Conservation (phyloP, 768 basidiomycete species). For the Boletus tomentosulus region DNA sequence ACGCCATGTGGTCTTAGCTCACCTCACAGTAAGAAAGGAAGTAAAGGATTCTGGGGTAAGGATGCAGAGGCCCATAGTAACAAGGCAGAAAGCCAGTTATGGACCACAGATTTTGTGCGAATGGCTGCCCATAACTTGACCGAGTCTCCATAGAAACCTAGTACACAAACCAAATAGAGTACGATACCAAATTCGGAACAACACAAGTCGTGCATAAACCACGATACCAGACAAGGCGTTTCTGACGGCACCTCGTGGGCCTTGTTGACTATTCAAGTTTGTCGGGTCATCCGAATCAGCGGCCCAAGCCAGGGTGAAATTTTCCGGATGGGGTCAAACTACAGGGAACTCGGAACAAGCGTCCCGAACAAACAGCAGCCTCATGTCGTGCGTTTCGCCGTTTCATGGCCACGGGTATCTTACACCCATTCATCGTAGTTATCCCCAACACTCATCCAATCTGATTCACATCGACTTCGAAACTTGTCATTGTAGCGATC, state of each 20-base stretch:
- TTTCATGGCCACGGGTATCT: no score
- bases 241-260: no score
- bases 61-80: no score
- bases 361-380: no score
- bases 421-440: not conserved
- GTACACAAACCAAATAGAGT: not conserved
- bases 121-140: not conserved
- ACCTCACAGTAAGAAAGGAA: not conserved
- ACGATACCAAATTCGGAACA: not conserved
- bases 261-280: no score
- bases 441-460: no score
- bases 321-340: no score
- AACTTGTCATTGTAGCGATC: not conserved
- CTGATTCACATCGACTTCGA: not conserved
- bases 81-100: not conserved
- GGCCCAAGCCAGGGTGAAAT: no score
- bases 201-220: no score
- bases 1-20: constrained; percentile 14
- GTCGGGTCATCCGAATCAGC: no score
- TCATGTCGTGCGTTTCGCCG: not conserved
- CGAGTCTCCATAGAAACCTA: not conserved
- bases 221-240: no score
- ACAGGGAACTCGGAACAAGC: no score
- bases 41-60: not conserved
- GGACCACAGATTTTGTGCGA: not conserved